phyloP scores from a whole-genome alignment of 805 yeast genomes.

The Tanozyma kutaoensis region DNA sequence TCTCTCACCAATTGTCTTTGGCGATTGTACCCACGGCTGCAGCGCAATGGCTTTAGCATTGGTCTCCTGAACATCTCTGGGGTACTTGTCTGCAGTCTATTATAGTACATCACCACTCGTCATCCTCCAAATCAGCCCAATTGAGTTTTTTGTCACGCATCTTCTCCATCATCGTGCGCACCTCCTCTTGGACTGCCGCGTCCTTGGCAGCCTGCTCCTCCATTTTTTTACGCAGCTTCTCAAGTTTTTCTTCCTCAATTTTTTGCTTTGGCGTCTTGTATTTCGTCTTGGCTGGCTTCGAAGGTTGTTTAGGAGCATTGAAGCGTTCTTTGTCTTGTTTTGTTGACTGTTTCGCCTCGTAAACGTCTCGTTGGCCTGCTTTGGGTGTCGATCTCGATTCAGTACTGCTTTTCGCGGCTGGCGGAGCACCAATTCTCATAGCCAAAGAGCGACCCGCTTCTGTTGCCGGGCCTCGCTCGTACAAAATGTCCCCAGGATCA shows the following conservation, averaged over 20 bases:
- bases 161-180: slow-evolving; percentile 13
- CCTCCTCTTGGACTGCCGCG: slow-evolving; percentile 12
- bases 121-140: slow-evolving; percentile 22
- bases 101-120: too few species aligned
- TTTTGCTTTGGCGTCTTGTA: slow-evolving; percentile 5
- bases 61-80: too few species aligned
- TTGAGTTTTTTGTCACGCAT: slow-evolving; percentile 13
- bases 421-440: too few species aligned
- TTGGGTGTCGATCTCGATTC: slow-evolving; percentile 2
- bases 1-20: too few species aligned
- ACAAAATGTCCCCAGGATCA: background rate
- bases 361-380: slow-evolving; percentile 5
- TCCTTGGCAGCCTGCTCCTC: slow-evolving; percentile 3
- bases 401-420: background rate
- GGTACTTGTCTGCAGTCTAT: too few species aligned
- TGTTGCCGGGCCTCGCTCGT: slow-evolving; percentile 10
- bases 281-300: slow-evolving; percentile 1
- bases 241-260: slow-evolving; percentile 2
- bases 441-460: too few species aligned
- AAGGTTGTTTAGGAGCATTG: background rate
- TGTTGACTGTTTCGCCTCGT: slow-evolving; percentile 4
- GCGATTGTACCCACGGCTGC: too few species aligned
- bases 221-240: slow-evolving; percentile 2
- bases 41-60: too few species aligned
- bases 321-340: background rate